These are phyloP conservation scores for Ustulina deusta DNA, from an alignment of 2,329 filamentous ascomycete species.

Conservation along the genomic window DNA sequence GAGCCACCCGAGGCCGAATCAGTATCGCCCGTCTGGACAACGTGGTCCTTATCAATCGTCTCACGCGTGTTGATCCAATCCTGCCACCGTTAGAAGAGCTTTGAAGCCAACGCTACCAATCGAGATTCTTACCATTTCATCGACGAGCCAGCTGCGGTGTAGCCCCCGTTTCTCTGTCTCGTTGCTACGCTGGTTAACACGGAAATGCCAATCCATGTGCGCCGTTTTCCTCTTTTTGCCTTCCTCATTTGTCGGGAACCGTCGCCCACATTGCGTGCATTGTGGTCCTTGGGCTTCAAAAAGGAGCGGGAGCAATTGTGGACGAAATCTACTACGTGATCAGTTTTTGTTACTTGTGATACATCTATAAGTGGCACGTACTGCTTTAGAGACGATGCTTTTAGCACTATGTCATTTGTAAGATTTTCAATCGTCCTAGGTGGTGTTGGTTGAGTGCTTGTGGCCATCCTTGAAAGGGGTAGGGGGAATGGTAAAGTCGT, in stretches of 20 bases:
- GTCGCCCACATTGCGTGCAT: slow-evolving; percentile 90
- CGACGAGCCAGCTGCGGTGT: slow-evolving; percentile 94
- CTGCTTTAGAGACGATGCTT: slow-evolving; percentile 78
- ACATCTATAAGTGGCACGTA: slow-evolving; percentile 56
- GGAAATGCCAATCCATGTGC: slow-evolving; percentile 99
- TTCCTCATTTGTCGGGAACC: slow-evolving; percentile 81
- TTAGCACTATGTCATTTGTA: slow-evolving; percentile 69
- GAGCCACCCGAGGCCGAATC: slow-evolving; percentile 55
- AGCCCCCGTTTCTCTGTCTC: slow-evolving; percentile 88
- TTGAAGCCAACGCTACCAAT: slow-evolving; percentile 16
- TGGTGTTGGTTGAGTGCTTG: slow-evolving; percentile 47
- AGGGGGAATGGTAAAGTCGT: slow-evolving; percentile 51
- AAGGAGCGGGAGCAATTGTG: slow-evolving; percentile 77
- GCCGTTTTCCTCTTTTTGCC: slow-evolving; percentile 88
- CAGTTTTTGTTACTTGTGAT: slow-evolving; percentile 35
- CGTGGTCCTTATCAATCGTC: slow-evolving; percentile 74
- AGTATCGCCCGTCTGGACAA: slow-evolving; percentile 53
- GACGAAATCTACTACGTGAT: slow-evolving; percentile 69
- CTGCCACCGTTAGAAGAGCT: slow-evolving; percentile 57
- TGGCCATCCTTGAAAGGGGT: slow-evolving; percentile 52
- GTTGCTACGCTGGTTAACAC: slow-evolving; percentile 87
- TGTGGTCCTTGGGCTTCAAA: slow-evolving; percentile 87
- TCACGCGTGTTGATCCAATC: slow-evolving; percentile 93
- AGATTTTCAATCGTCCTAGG: slow-evolving; percentile 51
- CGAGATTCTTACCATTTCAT: slow-evolving; percentile 75